Base-by-base conservation (phyloP, 2,329 filamentous ascomycete genomes). In the Apiospora koreana region DNA sequence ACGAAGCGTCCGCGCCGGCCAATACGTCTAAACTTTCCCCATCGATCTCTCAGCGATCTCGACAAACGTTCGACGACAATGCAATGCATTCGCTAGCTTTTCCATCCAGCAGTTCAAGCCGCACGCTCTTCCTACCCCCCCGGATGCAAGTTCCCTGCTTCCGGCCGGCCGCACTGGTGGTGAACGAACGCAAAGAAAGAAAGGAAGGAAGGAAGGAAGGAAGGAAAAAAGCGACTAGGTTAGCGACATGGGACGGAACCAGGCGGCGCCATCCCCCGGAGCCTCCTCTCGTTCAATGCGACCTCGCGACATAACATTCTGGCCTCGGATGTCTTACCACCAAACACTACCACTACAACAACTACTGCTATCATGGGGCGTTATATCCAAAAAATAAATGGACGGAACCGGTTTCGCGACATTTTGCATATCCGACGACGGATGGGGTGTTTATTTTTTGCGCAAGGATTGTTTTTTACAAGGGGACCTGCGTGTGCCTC, bases 1-100 rank as follows among this genome's bases (percentile, higher is more conserved):
- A 65, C 74, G 77, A 72, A 75, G 71, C 69, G 76, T 76, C 50
- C 75, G 75, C 31, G 69, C 73, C 8, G 72, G 77, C 41, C 73
- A 75, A 23, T 79, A 76, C 65, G 70, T 76, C 65, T 79, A 72
- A 75, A 69, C 38, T 16, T 46, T 5, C 23, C 14, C n/a, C n/a
- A n/a, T n/a, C n/a, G n/a, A n/a, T n/a, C n/a, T n/a, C 14, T 54
- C 50, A 16, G 38, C 28, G 5, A 5, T 21, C 25, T 35, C 25
- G 25, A 10, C 16, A n/a, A 48, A 21, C 43, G 23, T n/a, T n/a
- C 35, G 21, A 8, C 16, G 48, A 18, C 25, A 25, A 50, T n/a
- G n/a, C 23, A n/a, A 54, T 25, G 28, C 28, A 16, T 54, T 54
- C 28, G 25, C 14, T 54, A n/a, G n/a, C n/a, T 10, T 41, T 10